These are phyloP conservation scores for Apostasia ramifera DNA, from an alignment of 106 monocot species.

Conservation along the genomic window DNA sequence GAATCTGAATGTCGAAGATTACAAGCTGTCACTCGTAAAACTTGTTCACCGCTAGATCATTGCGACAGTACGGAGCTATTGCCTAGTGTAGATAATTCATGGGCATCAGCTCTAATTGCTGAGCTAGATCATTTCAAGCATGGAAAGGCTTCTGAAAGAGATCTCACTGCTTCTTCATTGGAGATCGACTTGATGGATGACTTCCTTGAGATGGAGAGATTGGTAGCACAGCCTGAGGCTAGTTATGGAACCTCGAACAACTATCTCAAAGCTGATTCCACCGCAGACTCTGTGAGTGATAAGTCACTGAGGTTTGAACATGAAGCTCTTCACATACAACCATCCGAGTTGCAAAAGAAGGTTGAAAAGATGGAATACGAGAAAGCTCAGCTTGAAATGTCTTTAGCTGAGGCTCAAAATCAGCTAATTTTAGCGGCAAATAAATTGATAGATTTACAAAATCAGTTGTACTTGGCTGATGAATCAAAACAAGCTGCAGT, in stretches of 20 bases:
- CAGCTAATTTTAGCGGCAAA: conserved; percentile 26
- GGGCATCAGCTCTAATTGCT: conserved; percentile 64
- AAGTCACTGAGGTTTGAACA: conserved; percentile 18
- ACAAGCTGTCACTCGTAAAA: conserved; percentile 27
- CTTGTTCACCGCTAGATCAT: conserved; percentile 27
- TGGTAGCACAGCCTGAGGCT: conserved; percentile 36
- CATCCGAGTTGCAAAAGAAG: conserved; percentile 37
- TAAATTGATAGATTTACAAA: conserved; percentile 35
- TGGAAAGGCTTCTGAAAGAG: conserved; percentile 19
- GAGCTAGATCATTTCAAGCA: conserved; percentile 79
- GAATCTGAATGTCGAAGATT: conserved; percentile 79
- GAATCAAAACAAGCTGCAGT: conserved; percentile 27
- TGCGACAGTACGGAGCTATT: conserved; percentile 41
- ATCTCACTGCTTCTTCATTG: conserved; percentile 12
- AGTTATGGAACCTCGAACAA: conserved; percentile 11
- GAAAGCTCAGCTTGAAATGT: conserved; percentile 41
- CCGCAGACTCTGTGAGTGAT: conserved; percentile 6
- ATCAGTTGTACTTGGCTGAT: conserved; percentile 22
- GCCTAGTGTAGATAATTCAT: conserved; percentile 40
- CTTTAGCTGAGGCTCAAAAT: conserved; percentile 33
- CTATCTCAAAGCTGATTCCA: conserved; percentile 13
- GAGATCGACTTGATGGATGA: conserved; percentile 88
- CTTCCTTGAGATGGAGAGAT: conserved; percentile 92
- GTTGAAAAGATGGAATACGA: conserved; percentile 44
- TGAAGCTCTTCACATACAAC: conserved; percentile 19